Percentiles rank a stretch among this genome's conserved stretches.
These are phyloP conservation scores for Mucor saturninus DNA, from an alignment of 371 early-diverging fungal species.

Conservation along the genomic window DNA sequence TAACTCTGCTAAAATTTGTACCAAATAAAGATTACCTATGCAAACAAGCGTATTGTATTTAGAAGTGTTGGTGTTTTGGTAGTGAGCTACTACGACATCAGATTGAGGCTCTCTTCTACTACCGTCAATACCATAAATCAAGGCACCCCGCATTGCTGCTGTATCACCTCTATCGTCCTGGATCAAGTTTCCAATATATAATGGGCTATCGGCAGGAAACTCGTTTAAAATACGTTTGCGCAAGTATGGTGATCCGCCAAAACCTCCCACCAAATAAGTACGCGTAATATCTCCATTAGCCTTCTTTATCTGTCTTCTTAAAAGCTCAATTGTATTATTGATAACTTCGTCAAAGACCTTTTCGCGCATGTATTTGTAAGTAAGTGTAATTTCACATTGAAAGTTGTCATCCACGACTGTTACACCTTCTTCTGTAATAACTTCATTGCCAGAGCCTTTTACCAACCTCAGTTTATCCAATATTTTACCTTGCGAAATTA, in stretches of 20 bases:
- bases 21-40: conserved; percentile 1
- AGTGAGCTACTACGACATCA: conserved; percentile 1
- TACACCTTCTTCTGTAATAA: too few species aligned
- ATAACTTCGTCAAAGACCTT: conserved; percentile 24
- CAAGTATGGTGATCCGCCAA: conserved; percentile 20
- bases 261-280: conserved; percentile 24
- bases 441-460: too few species aligned
- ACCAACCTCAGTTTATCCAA: too few species aligned
- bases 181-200: too few species aligned
- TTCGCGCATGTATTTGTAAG: conserved; percentile 1
- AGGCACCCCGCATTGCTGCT: conserved; percentile 17
- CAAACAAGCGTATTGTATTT: conserved; percentile 1
- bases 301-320: conserved; percentile 15
- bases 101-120: conserved; percentile 12
- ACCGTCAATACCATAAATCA: conserved; percentile 12
- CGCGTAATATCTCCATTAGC: neutral
- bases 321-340: conserved; percentile 8
- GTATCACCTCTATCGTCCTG: conserved; percentile 3
- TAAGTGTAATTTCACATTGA: neutral
- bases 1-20: too few species aligned
- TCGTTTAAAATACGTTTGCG: neutral
- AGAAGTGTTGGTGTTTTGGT: neutral
- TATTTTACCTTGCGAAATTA: too few species aligned
- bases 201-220: neutral
- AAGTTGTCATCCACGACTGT: neutral